Evolutionary conservation across 306 rosid species (phyloP), one percentile per base, ranked within the genome.

Genomic region (Gastrolobium bilobum): DNA sequence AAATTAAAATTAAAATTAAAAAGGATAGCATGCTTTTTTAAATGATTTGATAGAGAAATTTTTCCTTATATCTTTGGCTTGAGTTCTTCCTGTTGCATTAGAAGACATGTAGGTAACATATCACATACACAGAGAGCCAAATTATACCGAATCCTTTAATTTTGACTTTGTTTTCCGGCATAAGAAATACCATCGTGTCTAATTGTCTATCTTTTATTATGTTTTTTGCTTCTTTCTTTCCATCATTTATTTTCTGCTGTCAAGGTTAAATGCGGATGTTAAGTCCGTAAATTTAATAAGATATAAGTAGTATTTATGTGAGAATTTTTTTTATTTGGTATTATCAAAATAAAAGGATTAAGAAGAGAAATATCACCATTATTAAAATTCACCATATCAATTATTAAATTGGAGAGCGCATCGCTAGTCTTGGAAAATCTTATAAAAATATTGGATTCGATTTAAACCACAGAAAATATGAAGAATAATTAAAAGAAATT

Each of bases 91-190:
- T 43, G 43, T 31, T 76, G 62, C 66, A 58, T 34, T 52, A n/a
- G n/a, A n/a, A 14, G 54, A 73, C 75, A 7, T 52, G 54, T 35
- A 30, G 52, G 53, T 48, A 57, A 51, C 68, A 39, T 43, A 68
- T 59, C 59, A 75, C 59, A 71, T 38, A 29, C 63, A 46, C 40
- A 37, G 30, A 66, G 8, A 65, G 53, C 79, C 39, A 61, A 30
- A 51, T 48, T 62, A 71, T 60, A 29, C 56, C 47, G 39, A 50
- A 79, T 60, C 72, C 38, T 37, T 20, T 26, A 47, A 29, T 48
- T 79, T 7, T 53, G 5, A 20, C 46, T 46, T 4, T 66, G 33
- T 53, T 53, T 77, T 43, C 7, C 4, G 29, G 58, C 37, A 40
- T 20, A 20, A 20, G 26, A 20, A 20, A 20, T 20, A 9, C 51